Conservation (phyloP, 164 flowering plant genomes). For the Piper longum region DNA sequence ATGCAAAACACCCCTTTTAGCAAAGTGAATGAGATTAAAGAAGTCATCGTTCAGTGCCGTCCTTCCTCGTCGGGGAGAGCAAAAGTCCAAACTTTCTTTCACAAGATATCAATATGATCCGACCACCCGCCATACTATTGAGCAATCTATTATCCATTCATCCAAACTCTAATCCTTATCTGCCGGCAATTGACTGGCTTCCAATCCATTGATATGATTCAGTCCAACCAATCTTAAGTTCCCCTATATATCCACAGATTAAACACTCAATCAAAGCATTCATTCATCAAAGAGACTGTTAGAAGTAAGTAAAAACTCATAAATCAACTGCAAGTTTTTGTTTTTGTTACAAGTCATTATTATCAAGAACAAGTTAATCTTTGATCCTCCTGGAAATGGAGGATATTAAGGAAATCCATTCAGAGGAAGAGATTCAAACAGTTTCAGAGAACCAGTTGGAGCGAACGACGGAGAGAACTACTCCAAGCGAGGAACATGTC, state of each 20-base stretch:
- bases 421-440: background rate
- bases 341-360: background rate
- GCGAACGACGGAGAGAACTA: background rate
- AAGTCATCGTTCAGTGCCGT: too few relatives aligned
- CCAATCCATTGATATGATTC: background rate
- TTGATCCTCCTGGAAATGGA: background rate
- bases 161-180: background rate
- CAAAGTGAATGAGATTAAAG: too few relatives aligned
- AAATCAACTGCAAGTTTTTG: too few relatives aligned
- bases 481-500: background rate
- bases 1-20: too few relatives aligned
- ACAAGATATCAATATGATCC: too few relatives aligned
- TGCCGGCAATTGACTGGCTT: slow-evolving; percentile 2
- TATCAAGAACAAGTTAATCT: too few relatives aligned
- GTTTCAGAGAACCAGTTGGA: background rate
- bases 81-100: too few relatives aligned
- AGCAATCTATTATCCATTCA: too few relatives aligned
- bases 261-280: background rate
- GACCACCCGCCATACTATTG: too few relatives aligned
- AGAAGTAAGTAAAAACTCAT: background rate
- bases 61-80: too few relatives aligned
- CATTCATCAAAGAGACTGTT: background rate
- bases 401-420: background rate
- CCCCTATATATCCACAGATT: background rate
- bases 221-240: background rate